A percentile compares a stretch with the other conserved stretches of the same genome.
phyloP scores from a whole-genome alignment of 2,329 filamentous ascomycete genomes.

The Diaporthe amygdali region DNA sequence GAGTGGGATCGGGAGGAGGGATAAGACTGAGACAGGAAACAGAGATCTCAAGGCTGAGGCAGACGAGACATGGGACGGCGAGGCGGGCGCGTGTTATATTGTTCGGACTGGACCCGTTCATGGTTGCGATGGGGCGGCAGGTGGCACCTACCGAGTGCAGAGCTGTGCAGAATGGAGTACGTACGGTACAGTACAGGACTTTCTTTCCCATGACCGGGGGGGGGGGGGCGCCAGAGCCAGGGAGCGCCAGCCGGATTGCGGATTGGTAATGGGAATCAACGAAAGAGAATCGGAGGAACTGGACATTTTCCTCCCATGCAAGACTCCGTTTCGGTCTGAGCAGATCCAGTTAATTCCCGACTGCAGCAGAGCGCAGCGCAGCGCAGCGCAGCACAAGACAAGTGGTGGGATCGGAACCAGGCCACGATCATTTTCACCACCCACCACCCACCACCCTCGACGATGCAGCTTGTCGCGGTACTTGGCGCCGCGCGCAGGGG shows the following conservation, averaged over 20 bases:
- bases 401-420: not conserved
- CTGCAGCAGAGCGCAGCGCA: too few species aligned
- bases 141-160: not conserved
- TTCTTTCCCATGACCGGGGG: not conserved
- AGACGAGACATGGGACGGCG: not conserved
- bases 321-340: not conserved
- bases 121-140: not conserved
- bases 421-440: not conserved
- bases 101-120: constrained; percentile 9
- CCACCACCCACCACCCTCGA: not conserved
- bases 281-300: not conserved
- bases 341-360: not conserved
- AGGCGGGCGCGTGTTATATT: constrained; percentile 5
- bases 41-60: not conserved
- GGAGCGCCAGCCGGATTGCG: constrained; percentile 1
- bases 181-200: too few species aligned
- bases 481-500: too few species aligned
- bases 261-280: constrained; percentile 7
- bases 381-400: too few species aligned
- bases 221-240: not conserved
- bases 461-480: not conserved
- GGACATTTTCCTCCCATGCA: not conserved
- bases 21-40: not conserved
- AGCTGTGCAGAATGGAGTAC: not conserved
- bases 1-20: not conserved